Conservation (phyloP, 2,329 filamentous ascomycete genomes). For the Coniochaeta sp. region DNA sequence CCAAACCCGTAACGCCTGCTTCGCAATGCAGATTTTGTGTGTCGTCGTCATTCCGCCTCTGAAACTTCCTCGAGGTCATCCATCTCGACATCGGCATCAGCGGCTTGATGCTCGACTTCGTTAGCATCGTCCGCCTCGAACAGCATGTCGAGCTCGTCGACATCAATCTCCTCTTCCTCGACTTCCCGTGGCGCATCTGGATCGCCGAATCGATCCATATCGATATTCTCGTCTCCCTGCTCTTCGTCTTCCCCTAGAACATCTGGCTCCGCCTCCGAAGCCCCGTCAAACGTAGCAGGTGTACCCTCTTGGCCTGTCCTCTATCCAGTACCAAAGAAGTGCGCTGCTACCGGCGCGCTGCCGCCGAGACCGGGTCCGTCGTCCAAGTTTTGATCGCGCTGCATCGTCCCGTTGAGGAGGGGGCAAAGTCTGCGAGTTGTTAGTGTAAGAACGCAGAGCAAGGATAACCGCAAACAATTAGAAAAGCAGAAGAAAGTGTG, state of each 20-base stretch:
- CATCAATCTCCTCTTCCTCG: too few species aligned
- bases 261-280: too few species aligned
- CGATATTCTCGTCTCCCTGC: too few species aligned
- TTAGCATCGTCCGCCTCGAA: too few species aligned
- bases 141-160: too few species aligned
- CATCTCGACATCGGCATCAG: background rate
- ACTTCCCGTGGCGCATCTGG: too few species aligned
- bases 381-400: slow-evolving; percentile 49
- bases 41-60: background rate
- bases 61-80: background rate
- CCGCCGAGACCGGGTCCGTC: slow-evolving; percentile 33
- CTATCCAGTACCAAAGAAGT: slow-evolving; percentile 14
- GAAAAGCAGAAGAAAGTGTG: too few species aligned
- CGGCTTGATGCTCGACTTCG: too few species aligned
- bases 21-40: background rate
- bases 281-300: background rate
- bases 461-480: too few species aligned
- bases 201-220: too few species aligned
- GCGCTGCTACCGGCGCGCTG: slow-evolving; percentile 19
- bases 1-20: background rate
- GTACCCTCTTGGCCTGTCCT: background rate
- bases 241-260: too few species aligned
- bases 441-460: background rate
- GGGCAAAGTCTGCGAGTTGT: slow-evolving; percentile 61
- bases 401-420: slow-evolving; percentile 76